Conservation (phyloP, 306 rosid species). For the Prunus armeniaca region DNA sequence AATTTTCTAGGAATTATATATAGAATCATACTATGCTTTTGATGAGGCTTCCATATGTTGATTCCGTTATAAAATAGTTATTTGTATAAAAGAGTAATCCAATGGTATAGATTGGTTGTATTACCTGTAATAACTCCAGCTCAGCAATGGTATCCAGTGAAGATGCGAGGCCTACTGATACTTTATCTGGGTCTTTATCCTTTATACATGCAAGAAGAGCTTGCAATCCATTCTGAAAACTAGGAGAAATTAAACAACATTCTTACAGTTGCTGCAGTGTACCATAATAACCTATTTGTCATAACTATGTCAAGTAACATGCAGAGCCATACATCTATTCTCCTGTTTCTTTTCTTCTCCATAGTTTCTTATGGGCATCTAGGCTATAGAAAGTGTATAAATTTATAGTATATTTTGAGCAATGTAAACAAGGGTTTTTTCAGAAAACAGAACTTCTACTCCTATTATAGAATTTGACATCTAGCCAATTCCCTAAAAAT, state of each 20-base stretch:
- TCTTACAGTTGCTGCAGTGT: slow-evolving; percentile 26
- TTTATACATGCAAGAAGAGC: slow-evolving; percentile 63
- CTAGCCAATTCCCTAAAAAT: slow-evolving; percentile 3
- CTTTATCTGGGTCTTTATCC: slow-evolving; percentile 82
- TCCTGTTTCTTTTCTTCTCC: not conserved
- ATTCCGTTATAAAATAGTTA: not conserved
- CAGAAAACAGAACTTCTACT: not conserved
- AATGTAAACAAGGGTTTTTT: not conserved
- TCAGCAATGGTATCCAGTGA: slow-evolving; percentile 81
- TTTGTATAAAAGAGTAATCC: not conserved
- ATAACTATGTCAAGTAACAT: not conserved
- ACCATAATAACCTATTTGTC: slow-evolving; percentile 21
- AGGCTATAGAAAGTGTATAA: not conserved
- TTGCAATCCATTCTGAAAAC: slow-evolving; percentile 75
- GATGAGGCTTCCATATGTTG: not conserved
- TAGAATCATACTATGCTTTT: not conserved
- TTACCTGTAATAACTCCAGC: slow-evolving; percentile 80
- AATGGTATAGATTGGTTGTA: slow-evolving; percentile 11
- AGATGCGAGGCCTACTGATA: slow-evolving; percentile 71
- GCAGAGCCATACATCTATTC: slow-evolving; percentile 1
- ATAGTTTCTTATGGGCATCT: not conserved
- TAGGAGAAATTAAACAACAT: slow-evolving; percentile 23
- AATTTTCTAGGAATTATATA: not conserved
- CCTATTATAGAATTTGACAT: slow-evolving; percentile 14
- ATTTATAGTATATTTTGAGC: not conserved